These are phyloP conservation scores for Sphagnum tenellum DNA, from an alignment of 225 moss, liverwort and hornwort genomes.

Conservation along the genomic window DNA sequence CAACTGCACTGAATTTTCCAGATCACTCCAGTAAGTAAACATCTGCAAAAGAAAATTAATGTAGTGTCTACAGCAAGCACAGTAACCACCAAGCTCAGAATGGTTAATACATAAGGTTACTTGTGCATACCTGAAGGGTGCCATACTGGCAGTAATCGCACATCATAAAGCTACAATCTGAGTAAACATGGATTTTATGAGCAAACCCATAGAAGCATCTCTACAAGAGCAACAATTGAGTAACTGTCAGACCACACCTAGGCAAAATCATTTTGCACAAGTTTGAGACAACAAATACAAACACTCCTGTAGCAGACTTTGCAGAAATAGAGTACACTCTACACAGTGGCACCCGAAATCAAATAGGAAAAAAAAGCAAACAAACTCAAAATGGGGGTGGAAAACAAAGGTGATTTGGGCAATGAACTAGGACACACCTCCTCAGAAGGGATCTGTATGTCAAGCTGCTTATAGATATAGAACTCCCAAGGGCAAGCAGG, in stretches of 20 bases:
- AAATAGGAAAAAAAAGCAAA: too few species aligned
- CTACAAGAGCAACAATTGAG: conserved; percentile 18
- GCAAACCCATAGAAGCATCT: conserved; percentile 67
- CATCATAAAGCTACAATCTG: conserved; percentile 88
- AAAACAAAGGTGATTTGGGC: too few species aligned
- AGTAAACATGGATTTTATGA: conserved; percentile 60
- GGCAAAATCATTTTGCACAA: too few species aligned
- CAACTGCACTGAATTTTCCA: background rate
- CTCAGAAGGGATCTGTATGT: conserved; percentile 51
- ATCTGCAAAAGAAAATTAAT: background rate
- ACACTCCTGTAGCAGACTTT: too few species aligned
- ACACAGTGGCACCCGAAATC: too few species aligned
- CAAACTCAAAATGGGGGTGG: too few species aligned
- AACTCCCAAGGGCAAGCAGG: conserved; percentile 97
- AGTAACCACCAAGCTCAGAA: background rate
- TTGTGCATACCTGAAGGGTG: conserved; percentile 74
- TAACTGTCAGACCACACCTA: too few species aligned
- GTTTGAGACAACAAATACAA: too few species aligned
- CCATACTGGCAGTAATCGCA: conserved; percentile 80
- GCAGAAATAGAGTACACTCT: too few species aligned
- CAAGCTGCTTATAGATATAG: conserved; percentile 89
- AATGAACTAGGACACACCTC: conserved; percentile 28
- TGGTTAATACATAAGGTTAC: conserved; percentile 2
- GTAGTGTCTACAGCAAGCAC: background rate
- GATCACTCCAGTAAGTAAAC: background rate